Evolutionary conservation across 148 eudicot species (phyloP).

Genomic region (Silene uniflora): DNA sequence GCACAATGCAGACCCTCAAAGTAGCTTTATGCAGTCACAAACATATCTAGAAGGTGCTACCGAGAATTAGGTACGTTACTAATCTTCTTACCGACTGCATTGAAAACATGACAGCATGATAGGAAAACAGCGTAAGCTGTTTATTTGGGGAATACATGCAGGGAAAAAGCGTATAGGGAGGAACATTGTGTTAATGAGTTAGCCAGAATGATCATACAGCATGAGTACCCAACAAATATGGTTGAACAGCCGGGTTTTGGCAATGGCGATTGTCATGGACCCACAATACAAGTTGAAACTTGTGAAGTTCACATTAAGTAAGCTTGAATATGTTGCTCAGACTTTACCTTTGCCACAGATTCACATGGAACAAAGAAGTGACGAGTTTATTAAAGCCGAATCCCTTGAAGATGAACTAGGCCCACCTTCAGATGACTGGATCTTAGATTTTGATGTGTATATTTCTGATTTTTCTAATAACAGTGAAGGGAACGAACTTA

Average conservation of each 20-base stretch:
- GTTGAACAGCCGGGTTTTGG: conserved; percentile 50
- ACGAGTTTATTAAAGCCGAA: conserved; percentile 36
- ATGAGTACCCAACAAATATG: conserved; percentile 64
- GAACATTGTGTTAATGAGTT: conserved; percentile 44
- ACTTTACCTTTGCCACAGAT: conserved; percentile 55
- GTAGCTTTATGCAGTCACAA: too few relatives aligned
- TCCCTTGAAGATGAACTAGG: conserved; percentile 35
- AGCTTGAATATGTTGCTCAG: conserved; percentile 63
- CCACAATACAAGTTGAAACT: conserved; percentile 74
- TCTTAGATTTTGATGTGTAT: conserved; percentile 59
- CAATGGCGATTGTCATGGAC: conserved; percentile 77
- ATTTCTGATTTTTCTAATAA: conserved; percentile 42
- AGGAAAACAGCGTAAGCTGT: too few relatives aligned
- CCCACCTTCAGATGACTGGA: conserved; percentile 32
- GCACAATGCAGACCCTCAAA: too few relatives aligned
- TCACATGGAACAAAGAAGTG: conserved; percentile 44
- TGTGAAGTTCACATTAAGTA: conserved; percentile 49
- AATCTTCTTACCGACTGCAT: too few relatives aligned
- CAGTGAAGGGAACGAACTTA: conserved; percentile 52
- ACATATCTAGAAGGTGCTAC: too few relatives aligned
- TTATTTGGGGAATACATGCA: too few relatives aligned
- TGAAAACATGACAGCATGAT: too few relatives aligned
- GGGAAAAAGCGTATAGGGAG: too few relatives aligned
- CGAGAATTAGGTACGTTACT: too few relatives aligned
- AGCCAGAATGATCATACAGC: conserved; percentile 73